phyloP scores from a whole-genome alignment of 139 green algal genomes.

The Auxenochlorella protothecoides region DNA sequence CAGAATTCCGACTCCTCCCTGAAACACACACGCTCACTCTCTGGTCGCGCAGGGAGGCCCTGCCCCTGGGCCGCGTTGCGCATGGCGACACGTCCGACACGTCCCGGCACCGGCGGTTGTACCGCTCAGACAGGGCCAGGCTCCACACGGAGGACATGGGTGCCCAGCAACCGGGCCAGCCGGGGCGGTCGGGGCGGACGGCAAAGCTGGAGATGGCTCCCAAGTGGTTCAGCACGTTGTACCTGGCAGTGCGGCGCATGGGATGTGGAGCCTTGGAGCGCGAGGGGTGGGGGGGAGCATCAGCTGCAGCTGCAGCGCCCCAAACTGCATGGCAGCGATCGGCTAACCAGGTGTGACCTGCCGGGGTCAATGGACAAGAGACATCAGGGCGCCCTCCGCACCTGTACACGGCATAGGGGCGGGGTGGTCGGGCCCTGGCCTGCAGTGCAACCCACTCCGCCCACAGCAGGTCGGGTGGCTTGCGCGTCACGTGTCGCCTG shows the following conservation, averaged over 20 bases:
- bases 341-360: too few species aligned
- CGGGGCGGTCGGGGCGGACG: conserved; percentile 8
- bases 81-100: conserved; percentile 1
- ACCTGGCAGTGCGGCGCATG: background rate
- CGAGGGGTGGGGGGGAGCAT: background rate
- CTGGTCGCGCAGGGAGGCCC: too few species aligned
- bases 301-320: too few species aligned
- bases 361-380: too few species aligned
- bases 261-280: background rate
- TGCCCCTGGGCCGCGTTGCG: background rate
- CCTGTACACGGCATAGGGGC: conserved; percentile 1
- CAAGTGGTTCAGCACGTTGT: conserved; percentile 32
- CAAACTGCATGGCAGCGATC: too few species aligned
- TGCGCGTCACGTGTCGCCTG: conserved; percentile 3
- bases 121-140: conserved; percentile 13
- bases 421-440: background rate
- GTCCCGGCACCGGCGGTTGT: conserved; percentile 1
- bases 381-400: background rate
- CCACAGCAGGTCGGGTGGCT: conserved; percentile 33
- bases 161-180: conserved; percentile 24
- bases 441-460: conserved; percentile 11
- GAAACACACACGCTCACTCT: too few species aligned
- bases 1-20: too few species aligned
- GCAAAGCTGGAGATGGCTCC: conserved; percentile 23
- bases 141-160: conserved; percentile 22